phyloP scores from a whole-genome alignment of 495 filamentous ascomycete genomes.

The Rostrohypoxylon terebratum region DNA sequence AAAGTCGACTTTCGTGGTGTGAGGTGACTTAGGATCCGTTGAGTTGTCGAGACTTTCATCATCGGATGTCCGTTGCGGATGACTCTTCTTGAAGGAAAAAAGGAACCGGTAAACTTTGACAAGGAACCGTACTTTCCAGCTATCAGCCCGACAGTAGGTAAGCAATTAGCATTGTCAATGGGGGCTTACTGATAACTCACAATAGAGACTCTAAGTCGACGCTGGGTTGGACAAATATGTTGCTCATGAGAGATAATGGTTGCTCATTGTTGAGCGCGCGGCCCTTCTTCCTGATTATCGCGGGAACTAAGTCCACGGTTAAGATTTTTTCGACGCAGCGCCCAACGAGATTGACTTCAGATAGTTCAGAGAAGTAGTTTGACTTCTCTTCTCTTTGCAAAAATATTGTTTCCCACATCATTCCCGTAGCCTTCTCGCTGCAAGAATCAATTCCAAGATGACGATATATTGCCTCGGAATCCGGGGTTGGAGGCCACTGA shows the following conservation, averaged over 20 bases:
- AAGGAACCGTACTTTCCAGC: constrained; percentile 31
- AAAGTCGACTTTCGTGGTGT: background rate
- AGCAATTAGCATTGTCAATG: background rate
- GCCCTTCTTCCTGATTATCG: background rate
- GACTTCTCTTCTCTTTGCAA: constrained; percentile 20
- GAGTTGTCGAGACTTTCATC: background rate
- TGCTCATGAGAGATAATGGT: constrained; percentile 14
- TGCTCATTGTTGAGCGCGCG: background rate
- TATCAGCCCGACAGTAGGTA: background rate
- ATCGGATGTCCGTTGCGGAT: background rate
- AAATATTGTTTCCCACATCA: constrained; percentile 38
- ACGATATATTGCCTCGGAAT: constrained; percentile 17
- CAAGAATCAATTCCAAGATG: constrained; percentile 21
- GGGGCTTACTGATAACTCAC: background rate
- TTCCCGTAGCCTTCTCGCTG: constrained; percentile 19
- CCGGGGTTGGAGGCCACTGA: constrained; percentile 4
- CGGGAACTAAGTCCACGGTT: constrained; percentile 31
- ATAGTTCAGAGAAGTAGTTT: constrained; percentile 21
- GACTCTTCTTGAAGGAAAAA: background rate
- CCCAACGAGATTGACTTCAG: constrained; percentile 34
- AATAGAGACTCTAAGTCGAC: constrained; percentile 19
- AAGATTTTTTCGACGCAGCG: constrained; percentile 37
- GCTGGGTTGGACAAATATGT: constrained; percentile 9
- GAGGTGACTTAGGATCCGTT: background rate
- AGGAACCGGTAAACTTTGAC: constrained; percentile 22